Evolutionary conservation across 176 grass and related monocot species (phyloP).

Genomic region (Stipa capillata): DNA sequence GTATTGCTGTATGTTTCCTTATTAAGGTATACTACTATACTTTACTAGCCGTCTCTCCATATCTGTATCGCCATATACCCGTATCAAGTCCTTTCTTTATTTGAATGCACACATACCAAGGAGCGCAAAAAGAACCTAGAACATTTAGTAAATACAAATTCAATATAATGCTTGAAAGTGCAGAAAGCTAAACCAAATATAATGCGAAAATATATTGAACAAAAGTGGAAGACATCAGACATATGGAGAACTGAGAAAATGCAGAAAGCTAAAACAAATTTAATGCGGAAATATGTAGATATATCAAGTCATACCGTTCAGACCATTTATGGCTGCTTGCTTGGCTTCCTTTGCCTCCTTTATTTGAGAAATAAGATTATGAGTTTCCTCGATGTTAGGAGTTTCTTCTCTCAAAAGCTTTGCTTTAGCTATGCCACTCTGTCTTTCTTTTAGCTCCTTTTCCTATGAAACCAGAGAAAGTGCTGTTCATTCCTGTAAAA

Average conservation of each 20-base stretch:
- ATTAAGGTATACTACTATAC: background rate
- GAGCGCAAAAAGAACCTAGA: background rate
- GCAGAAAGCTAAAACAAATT: slow-evolving; percentile 7
- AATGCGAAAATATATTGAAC: background rate
- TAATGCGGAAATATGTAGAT: background rate
- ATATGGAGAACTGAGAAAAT: background rate
- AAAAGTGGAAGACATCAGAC: background rate
- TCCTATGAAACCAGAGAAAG: slow-evolving; percentile 33
- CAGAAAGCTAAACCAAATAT: background rate
- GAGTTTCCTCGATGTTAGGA: slow-evolving; percentile 34
- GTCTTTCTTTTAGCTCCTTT: slow-evolving; percentile 66
- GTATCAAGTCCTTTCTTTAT: background rate
- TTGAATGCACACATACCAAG: background rate
- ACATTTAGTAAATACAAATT: background rate
- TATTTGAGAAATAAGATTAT: slow-evolving; percentile 57
- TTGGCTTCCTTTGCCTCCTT: slow-evolving; percentile 47
- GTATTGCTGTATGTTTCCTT: background rate
- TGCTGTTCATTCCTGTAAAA: background rate
- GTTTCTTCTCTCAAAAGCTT: slow-evolving; percentile 17
- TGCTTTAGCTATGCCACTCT: slow-evolving; percentile 35
- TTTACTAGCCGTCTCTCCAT: no score
- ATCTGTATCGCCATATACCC: background rate
- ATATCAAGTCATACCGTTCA: slow-evolving; percentile 27
- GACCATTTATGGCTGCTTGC: slow-evolving; percentile 39
- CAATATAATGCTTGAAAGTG: background rate